Evolutionary conservation across 177 flowering plant species (phyloP).

Genomic region (Tripterygium wilfordii): DNA sequence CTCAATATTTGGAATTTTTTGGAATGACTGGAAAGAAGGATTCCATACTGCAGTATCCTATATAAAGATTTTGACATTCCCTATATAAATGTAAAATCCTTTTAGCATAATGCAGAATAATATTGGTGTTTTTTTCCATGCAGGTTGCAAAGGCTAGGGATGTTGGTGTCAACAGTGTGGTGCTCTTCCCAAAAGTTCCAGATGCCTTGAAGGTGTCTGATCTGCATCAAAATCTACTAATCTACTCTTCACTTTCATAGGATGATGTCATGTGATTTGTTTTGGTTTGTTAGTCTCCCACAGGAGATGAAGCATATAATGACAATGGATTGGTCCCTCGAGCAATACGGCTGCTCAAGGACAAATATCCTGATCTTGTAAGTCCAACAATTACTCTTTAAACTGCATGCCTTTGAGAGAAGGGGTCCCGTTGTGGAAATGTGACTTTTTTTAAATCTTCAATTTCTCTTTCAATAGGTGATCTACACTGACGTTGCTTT

Average conservation of each 20-base stretch:
- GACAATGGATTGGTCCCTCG: constrained; percentile 91
- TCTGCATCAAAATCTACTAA: not conserved
- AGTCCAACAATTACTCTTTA: constrained; percentile 2
- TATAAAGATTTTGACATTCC: too few species aligned
- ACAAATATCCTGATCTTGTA: constrained; percentile 92
- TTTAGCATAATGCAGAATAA: too few species aligned
- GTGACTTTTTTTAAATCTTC: not conserved
- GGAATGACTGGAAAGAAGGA: too few species aligned
- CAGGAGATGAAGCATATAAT: constrained; percentile 97
- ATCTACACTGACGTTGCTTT: constrained; percentile 97
- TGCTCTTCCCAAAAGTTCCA: constrained; percentile 96
- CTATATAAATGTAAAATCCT: too few species aligned
- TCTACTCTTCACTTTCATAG: constrained; percentile 1
- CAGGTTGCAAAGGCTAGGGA: constrained; percentile 92
- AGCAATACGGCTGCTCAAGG: constrained; percentile 81
- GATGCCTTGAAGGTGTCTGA: constrained; percentile 82
- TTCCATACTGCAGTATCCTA: too few species aligned
- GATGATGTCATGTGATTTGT: constrained; percentile 11
- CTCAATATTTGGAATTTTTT: too few species aligned
- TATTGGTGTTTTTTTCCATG: constrained; percentile 7
- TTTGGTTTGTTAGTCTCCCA: constrained; percentile 54
- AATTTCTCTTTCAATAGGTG: constrained; percentile 40
- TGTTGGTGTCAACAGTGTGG: constrained; percentile 91
- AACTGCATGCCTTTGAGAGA: not conserved
- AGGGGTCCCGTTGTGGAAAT: constrained; percentile 4